Evolutionary conservation across 768 basidiomycete species (phyloP), one percentile per base, ranked within the genome.

Genomic region (Arthromyces matolae): DNA sequence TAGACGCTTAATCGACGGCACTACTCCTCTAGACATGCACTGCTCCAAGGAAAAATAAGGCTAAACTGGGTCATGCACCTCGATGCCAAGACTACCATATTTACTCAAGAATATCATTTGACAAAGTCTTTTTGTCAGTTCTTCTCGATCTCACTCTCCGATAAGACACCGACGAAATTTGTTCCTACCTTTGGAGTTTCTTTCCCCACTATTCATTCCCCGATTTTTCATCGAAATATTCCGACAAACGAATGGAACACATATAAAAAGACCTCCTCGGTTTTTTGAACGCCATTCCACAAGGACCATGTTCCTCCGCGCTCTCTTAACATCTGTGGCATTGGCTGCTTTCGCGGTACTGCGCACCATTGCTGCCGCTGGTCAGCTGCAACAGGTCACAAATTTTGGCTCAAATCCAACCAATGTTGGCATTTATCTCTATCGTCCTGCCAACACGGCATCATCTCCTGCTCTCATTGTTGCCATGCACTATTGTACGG

Each of bases 361-460:
- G 13, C 57, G 50, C 39, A n/a, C n/a, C n/a, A 51, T 54, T 41
- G 67, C 65, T 35, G 64, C 65, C 18, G 56, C 59, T 29, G 58
- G 64, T 46, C 56, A 62, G 23, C 61, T 72, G 19, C 68, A 70
- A 48, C 70, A 74, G 54, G 66, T 74, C 38, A 64, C 64, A 22
- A 71, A 72, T 64, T 76, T 76, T 55, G 78, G 78, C 10, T 33
- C 73, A 19, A 81, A 81, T 62, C 78, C 80, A 16, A 79, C 72
- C 36, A 69, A 71, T 58, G 76, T 80, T 34, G 62, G 66, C 31
- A 72, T 78, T 65, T 80, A 60, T 59, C 60, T 72, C 12, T 76
- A 76, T 62, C 63, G 61, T 42, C 76, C 77, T 2, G 51, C 69
- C 8, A 67, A 55, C 31, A 60, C 76, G 19, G 62, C 56, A 3